Conservation (phyloP, 139 green algal species). For the Chlamydomonas sphaeroides region DNA sequence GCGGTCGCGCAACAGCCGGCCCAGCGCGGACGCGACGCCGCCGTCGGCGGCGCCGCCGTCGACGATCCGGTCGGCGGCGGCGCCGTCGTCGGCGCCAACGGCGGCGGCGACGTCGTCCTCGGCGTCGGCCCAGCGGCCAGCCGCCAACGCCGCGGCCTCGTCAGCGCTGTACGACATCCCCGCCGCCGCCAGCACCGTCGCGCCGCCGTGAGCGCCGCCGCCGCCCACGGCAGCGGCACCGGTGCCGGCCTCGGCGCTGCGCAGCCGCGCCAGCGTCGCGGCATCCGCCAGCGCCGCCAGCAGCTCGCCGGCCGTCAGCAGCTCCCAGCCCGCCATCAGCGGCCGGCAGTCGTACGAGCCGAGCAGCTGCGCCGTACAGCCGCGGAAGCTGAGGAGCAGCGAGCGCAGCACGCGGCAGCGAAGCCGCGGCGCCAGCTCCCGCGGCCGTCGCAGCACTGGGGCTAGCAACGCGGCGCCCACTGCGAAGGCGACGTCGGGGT, state of each 20-base stretch:
- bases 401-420: conserved; percentile 25
- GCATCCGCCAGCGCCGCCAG: conserved; percentile 9
- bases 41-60: no score
- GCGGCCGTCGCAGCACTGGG: background rate
- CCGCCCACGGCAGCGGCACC: no score
- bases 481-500: background rate
- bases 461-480: background rate
- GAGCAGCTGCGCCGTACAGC: background rate
- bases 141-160: no score
- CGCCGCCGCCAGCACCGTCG: no score
- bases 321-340: conserved; percentile 9
- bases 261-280: background rate
- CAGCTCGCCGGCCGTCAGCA: background rate
- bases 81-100: no score
- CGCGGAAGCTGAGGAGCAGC: background rate
- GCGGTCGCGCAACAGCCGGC: no score
- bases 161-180: background rate
- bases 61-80: no score
- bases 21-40: no score
- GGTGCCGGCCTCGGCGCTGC: no score
- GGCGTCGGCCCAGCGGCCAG: no score
- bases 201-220: no score
- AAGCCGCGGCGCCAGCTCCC: background rate
- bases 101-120: no score
- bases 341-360: background rate